Base-by-base conservation (phyloP, 2,329 filamentous ascomycete genomes). In the Colletotrichum ledebouriae region DNA sequence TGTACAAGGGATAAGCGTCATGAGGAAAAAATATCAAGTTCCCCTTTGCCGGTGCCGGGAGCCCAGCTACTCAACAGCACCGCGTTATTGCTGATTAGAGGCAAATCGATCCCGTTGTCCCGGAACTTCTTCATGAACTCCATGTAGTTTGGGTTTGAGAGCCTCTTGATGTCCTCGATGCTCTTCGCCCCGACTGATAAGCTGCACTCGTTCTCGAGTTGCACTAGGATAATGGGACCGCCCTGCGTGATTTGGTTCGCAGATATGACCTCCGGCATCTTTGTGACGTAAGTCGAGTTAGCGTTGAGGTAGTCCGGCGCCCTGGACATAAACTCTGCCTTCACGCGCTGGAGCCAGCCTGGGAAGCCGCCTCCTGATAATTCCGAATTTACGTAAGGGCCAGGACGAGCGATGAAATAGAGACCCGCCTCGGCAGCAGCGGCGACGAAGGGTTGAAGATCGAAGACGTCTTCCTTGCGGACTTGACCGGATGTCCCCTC, bases 231-330 rank as follows among this genome's bases (percentile, higher is more conserved):
- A 33, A 93, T 83, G 0, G 90, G 90, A 0, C 91, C 91, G 2
- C 90, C 91, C 71, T 93, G 90, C 0, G 90, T 93, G 73, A 94
- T 93, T 72, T 93, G 91, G 2, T 86, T 88, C 62, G 87, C 85
- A 2, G 90, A 89, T 72, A 94, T 88, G 15, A 87, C 20, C 82
- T 81, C 22, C 84, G 85, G 64, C 92, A 83, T 25, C 34, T 49
- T 15, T 1, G 72, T 71, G 4, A 73, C 75, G 55, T 22, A 22
- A 22, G 22, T 22, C 22, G 22, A 22, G 22, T 3, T 22, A 22
- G 22, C 22, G 34, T 86, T 79, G 12, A 92, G 76, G 73, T 84
- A 92, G 9, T 81, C 85, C 3, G 83, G 77, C 34, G 86, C 86
- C 55, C 79, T 79, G 1, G 89, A 90, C 70, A 90, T 82, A 46